These are phyloP conservation scores for Hyparrhenia diplandra DNA, from an alignment of 176 grass and related monocot species.

Conservation along the genomic window DNA sequence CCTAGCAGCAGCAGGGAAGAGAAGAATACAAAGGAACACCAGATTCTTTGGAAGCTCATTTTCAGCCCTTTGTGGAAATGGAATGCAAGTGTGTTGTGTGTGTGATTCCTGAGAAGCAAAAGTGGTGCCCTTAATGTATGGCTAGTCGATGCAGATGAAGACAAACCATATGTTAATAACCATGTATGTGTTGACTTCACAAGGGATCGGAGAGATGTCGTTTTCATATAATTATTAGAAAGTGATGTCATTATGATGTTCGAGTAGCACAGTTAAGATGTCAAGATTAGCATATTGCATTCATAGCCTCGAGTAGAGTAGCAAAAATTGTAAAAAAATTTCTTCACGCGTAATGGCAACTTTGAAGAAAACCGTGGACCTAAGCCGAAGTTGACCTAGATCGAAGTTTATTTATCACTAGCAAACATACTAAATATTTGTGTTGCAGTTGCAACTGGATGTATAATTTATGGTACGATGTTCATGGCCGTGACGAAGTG, in stretches of 20 bases:
- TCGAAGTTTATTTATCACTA: no score
- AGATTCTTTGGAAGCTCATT: background rate
- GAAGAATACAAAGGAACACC: background rate
- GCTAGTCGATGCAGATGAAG: background rate
- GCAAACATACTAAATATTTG: no score
- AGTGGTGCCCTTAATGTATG: background rate
- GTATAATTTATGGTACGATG: no score
- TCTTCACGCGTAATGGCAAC: no score
- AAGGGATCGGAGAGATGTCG: background rate
- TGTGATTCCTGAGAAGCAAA: background rate
- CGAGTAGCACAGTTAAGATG: background rate
- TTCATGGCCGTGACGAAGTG: no score
- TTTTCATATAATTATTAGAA: background rate
- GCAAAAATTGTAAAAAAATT: no score
- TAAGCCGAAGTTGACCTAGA: no score
- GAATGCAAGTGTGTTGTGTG: background rate
- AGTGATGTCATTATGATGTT: background rate
- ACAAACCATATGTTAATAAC: background rate
- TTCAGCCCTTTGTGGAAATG: background rate
- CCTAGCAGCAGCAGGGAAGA: background rate
- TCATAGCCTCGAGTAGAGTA: no score
- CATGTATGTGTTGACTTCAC: background rate
- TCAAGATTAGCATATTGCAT: no score
- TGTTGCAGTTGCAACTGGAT: no score
- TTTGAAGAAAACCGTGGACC: no score